These are phyloP conservation scores for Lentinula boryana DNA, from an alignment of 768 basidiomycete genomes.

Conservation along the genomic window DNA sequence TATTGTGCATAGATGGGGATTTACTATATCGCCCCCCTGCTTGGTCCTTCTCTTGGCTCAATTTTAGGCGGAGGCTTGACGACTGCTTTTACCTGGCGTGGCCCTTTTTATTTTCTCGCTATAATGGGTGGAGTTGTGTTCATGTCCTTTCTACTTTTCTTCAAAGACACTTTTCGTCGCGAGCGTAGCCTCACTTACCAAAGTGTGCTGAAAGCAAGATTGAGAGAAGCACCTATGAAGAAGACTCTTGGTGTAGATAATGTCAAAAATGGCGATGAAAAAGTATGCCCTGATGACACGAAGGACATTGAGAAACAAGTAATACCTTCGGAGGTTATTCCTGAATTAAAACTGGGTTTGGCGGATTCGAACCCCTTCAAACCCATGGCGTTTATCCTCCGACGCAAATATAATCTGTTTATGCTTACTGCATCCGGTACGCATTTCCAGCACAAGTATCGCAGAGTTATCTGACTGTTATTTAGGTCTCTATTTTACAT, in stretches of 20 bases:
- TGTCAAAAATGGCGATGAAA: constrained; percentile 14
- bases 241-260: constrained; percentile 18
- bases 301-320: constrained; percentile 11
- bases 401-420: constrained; percentile 58
- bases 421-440: constrained; percentile 51
- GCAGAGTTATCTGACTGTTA: not conserved
- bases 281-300: constrained; percentile 12
- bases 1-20: constrained; percentile 52
- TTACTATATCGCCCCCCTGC: constrained; percentile 73
- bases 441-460: not conserved
- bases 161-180: constrained; percentile 77
- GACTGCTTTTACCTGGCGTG: constrained; percentile 67
- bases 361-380: constrained; percentile 72
- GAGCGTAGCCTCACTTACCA: constrained; percentile 83
- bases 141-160: constrained; percentile 55
- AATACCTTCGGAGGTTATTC: constrained; percentile 7
- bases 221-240: constrained; percentile 15
- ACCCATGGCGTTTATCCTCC: constrained; percentile 53
- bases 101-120: constrained; percentile 77
- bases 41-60: constrained; percentile 70
- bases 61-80: constrained; percentile 68
- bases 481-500: constrained; percentile 9
- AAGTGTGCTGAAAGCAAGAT: constrained; percentile 45
- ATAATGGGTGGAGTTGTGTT: constrained; percentile 53
- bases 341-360: constrained; percentile 47